A percentile compares a stretch with the other conserved stretches of the same genome.
These are phyloP conservation scores for Eimeria necatrix DNA, from an alignment of 169 alveolate genomes.

Conservation along the genomic window DNA sequence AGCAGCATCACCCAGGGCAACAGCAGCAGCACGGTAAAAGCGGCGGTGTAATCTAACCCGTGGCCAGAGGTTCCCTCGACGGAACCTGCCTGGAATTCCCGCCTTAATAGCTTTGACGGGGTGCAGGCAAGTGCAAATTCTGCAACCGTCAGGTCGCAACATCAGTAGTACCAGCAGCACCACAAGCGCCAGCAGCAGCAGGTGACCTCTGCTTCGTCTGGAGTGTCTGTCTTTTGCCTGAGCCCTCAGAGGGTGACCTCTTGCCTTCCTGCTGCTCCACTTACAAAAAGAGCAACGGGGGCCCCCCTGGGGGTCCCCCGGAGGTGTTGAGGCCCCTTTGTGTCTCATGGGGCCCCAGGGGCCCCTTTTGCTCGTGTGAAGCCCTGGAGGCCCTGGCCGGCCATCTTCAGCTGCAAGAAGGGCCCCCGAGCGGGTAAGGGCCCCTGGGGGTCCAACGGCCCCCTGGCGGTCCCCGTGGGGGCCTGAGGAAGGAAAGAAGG, in stretches of 20 bases:
- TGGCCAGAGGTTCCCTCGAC: neutral
- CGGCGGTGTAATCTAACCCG: neutral
- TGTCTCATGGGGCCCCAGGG: too few relatives aligned
- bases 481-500: neutral
- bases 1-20: neutral
- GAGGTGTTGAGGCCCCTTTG: too few relatives aligned
- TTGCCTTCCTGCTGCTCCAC: neutral
- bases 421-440: neutral
- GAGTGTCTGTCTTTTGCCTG: too few relatives aligned
- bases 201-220: neutral
- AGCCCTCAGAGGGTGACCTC: neutral
- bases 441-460: neutral
- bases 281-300: neutral
- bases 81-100: neutral
- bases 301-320: neutral
- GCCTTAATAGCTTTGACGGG: neutral
- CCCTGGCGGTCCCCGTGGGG: too few relatives aligned
- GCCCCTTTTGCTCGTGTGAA: too few relatives aligned
- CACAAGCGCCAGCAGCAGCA: neutral
- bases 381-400: too few relatives aligned
- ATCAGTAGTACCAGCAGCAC: neutral
- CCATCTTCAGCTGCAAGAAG: too few relatives aligned
- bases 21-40: neutral
- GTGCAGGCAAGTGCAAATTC: neutral
- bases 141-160: neutral